Percentiles rank a stretch among this genome's conserved stretches.
These are phyloP conservation scores for Myxozyma sirexii DNA, from an alignment of 805 yeast genomes.

Conservation along the genomic window DNA sequence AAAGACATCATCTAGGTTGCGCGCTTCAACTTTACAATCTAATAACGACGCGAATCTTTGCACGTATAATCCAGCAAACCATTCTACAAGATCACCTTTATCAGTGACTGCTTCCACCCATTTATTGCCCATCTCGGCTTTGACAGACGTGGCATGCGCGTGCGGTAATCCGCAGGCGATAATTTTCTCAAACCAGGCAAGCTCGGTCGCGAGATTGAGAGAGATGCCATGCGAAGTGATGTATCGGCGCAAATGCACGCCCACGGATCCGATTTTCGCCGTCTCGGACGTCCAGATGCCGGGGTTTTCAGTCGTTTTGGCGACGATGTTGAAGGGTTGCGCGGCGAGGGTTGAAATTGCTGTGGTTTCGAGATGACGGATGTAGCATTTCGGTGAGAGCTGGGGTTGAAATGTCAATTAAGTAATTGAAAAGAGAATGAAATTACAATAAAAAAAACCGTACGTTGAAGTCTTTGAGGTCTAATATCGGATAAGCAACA, in stretches of 20 bases:
- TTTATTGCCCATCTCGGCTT: slow-evolving; percentile 28
- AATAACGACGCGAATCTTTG: not conserved
- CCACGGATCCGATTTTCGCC: slow-evolving; percentile 81
- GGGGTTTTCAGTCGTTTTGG: slow-evolving; percentile 62
- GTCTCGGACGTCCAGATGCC: slow-evolving; percentile 77
- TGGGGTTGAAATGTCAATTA: no score
- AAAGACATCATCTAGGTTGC: not conserved
- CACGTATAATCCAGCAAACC: slow-evolving; percentile 6
- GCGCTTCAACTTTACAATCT: not conserved
- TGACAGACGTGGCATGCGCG: slow-evolving; percentile 58
- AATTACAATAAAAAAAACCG: not conserved
- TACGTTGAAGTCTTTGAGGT: slow-evolving; percentile 58
- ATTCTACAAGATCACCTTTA: not conserved
- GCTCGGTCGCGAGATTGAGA: slow-evolving; percentile 74
- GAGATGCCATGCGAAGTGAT: slow-evolving; percentile 90
- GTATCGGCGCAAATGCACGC: slow-evolving; percentile 80
- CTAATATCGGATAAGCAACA: slow-evolving; percentile 78
- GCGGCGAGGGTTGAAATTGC: slow-evolving; percentile 19
- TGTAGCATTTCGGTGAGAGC: slow-evolving; percentile 65
- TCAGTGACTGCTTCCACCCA: not conserved
- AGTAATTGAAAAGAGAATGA: slow-evolving; percentile 39
- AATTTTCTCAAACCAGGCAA: slow-evolving; percentile 67
- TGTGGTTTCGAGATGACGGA: slow-evolving; percentile 59
- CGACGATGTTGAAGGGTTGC: slow-evolving; percentile 44
- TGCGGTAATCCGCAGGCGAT: slow-evolving; percentile 85